A percentile compares a stretch with the other conserved stretches of the same genome.
Conservation (phyloP, 2,329 filamentous ascomycete genomes). For the Endoconidiophora laricicola region DNA sequence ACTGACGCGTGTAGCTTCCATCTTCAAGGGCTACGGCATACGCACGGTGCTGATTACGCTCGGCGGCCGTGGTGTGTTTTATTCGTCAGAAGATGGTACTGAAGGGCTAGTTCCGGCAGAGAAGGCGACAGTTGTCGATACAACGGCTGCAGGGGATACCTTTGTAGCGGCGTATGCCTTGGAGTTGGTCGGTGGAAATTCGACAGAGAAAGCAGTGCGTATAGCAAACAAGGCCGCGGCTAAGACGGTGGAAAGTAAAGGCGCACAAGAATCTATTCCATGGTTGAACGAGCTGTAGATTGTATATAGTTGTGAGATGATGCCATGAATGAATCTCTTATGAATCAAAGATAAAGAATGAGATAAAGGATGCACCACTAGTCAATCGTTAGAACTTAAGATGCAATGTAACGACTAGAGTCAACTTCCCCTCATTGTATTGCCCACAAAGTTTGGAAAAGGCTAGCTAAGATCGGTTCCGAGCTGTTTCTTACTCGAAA, state of each 20-base stretch:
- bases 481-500: too few relatives aligned
- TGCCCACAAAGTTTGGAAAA: too few relatives aligned
- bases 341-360: neutral
- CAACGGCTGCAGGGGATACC: conserved; percentile 58
- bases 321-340: neutral
- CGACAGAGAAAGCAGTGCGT: conserved; percentile 4
- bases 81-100: conserved; percentile 25
- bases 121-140: conserved; percentile 49
- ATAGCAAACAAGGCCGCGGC: conserved; percentile 11
- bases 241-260: conserved; percentile 11
- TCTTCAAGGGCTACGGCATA: conserved; percentile 44
- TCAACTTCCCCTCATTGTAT: too few relatives aligned
- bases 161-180: conserved; percentile 53
- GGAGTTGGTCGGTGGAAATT: conserved; percentile 10
- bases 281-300: conserved; percentile 11
- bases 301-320: neutral
- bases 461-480: too few relatives aligned
- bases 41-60: conserved; percentile 51
- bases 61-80: conserved; percentile 43
- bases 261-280: conserved; percentile 13
- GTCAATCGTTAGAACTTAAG: neutral
- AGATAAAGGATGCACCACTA: neutral
- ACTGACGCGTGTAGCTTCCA: conserved; percentile 11
- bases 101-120: conserved; percentile 26
- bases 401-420: too few relatives aligned